Evolutionary conservation across 257 asterid genomes (phyloP).

Genomic region (Solanum piurae): DNA sequence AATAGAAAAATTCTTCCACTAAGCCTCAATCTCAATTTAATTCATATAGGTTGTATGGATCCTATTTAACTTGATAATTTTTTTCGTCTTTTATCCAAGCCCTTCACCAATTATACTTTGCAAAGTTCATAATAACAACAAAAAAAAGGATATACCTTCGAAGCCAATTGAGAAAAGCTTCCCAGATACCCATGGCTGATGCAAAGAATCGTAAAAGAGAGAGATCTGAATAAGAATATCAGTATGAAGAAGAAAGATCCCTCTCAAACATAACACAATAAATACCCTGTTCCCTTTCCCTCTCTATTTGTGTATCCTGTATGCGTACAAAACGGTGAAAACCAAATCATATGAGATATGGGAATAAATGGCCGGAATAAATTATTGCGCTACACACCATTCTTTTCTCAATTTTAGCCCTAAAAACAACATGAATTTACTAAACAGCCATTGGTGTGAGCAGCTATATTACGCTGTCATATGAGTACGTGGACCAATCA

Average conservation of each 20-base stretch:
- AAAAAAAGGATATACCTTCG: slow-evolving; percentile 36
- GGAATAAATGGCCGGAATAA: background rate
- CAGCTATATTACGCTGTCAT: background rate
- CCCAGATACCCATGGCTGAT: slow-evolving; percentile 79
- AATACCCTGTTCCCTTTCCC: background rate
- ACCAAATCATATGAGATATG: background rate
- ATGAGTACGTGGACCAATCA: slow-evolving; percentile 3
- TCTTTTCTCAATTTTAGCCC: background rate
- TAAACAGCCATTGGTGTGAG: background rate
- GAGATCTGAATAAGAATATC: slow-evolving; percentile 5
- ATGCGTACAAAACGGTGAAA: background rate
- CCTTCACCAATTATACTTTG: background rate
- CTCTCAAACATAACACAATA: background rate
- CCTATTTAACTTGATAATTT: background rate
- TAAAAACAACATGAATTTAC: background rate
- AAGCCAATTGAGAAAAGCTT: slow-evolving; percentile 98
- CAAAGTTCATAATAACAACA: background rate
- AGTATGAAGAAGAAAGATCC: background rate
- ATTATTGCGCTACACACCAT: background rate
- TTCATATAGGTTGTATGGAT: background rate
- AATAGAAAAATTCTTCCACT: background rate
- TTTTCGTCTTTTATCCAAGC: background rate
- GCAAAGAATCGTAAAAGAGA: slow-evolving; percentile 34
- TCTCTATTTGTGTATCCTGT: background rate
- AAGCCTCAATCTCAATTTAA: background rate